Evolutionary conservation across 2,329 filamentous ascomycete species (phyloP).

Genomic region (Ophiostoma montium): DNA sequence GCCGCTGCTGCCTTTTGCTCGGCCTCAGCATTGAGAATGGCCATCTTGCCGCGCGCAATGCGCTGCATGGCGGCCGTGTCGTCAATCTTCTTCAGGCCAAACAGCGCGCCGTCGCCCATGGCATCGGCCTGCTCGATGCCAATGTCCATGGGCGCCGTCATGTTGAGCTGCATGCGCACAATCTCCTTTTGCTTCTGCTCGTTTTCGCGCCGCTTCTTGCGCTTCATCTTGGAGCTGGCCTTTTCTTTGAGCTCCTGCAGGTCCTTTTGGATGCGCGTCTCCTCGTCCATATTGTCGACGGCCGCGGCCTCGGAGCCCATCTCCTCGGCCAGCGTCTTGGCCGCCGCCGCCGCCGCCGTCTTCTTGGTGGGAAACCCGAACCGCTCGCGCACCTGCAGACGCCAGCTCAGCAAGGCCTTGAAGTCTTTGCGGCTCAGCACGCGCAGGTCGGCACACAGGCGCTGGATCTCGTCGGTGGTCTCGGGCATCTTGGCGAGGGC

Average conservation of each 20-base stretch:
- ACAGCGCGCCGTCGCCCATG: constrained; percentile 69
- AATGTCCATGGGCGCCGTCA: constrained; percentile 91
- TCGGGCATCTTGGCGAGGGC: constrained; percentile 76
- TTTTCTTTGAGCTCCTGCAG: constrained; percentile 70
- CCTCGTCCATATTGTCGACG: constrained; percentile 86
- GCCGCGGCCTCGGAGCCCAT: constrained; percentile 50
- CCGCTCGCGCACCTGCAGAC: constrained; percentile 74
- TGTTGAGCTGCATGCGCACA: constrained; percentile 92
- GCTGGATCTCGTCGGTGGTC: constrained; percentile 68
- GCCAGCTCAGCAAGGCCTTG: constrained; percentile 77
- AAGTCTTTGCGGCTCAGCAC: constrained; percentile 91
- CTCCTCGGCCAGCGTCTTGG: constrained; percentile 42
- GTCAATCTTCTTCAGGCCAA: constrained; percentile 70
- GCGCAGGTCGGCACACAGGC: constrained; percentile 71
- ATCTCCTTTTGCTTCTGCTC: constrained; percentile 91
- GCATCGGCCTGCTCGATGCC: constrained; percentile 78
- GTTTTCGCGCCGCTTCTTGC: constrained; percentile 75
- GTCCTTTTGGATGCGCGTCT: constrained; percentile 79
- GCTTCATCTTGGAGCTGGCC: constrained; percentile 62
- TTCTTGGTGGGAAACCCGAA: constrained; percentile 80
- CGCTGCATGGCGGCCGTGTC: constrained; percentile 55
- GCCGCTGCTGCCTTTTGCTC: constrained; percentile 30
- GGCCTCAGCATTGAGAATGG: constrained; percentile 27
- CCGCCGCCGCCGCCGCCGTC: constrained; percentile 35
- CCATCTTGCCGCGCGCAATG: constrained; percentile 69